phyloP scores from a whole-genome alignment of 139 green algal genomes.

The Coccomyxa sp. region DNA sequence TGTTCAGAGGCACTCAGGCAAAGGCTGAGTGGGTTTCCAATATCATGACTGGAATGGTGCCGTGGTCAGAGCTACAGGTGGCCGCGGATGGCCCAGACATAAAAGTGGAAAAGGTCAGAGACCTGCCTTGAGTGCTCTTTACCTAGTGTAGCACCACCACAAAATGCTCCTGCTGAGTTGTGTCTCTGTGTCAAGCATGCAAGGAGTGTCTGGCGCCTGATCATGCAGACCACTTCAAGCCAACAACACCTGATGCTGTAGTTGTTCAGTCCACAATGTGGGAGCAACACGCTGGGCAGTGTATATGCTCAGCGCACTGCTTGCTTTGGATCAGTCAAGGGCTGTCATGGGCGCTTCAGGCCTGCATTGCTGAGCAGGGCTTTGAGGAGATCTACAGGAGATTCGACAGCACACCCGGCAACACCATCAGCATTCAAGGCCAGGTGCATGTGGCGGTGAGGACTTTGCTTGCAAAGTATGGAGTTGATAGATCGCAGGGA shows the following conservation, averaged over 20 bases:
- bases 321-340: no score
- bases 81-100: no score
- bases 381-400: not conserved
- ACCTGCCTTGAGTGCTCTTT: no score
- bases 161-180: not conserved
- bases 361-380: not conserved
- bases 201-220: not conserved
- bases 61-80: not conserved
- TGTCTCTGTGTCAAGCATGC: not conserved
- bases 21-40: not conserved
- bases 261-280: not conserved
- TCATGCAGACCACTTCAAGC: not conserved
- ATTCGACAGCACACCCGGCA: not conserved
- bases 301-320: no score
- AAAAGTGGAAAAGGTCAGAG: no score
- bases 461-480: not conserved
- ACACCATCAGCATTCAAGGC: constrained; percentile 6
- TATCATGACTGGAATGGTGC: not conserved
- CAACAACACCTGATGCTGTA: not conserved
- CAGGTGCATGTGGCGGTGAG: constrained; percentile 9
- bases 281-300: not conserved
- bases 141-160: no score
- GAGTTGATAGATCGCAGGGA: no score
- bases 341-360: not conserved
- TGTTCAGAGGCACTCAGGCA: no score